Evolutionary conservation across 345 rosid genomes (phyloP).

Genomic region (Abelmoschus esculentus): DNA sequence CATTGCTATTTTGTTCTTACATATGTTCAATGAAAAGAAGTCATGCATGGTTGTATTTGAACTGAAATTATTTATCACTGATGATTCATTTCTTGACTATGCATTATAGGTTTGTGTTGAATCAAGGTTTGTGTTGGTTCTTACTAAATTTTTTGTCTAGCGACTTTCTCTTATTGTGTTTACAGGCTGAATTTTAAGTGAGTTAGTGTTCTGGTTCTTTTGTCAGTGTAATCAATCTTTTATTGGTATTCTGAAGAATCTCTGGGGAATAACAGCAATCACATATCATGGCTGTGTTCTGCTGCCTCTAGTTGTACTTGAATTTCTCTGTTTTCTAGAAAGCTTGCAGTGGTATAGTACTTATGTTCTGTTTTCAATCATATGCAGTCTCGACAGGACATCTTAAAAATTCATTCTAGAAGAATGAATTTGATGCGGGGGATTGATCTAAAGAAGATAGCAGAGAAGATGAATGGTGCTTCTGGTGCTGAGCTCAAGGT

Average conservation of each 20-base stretch:
- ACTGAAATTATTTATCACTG: neutral
- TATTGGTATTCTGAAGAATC: neutral
- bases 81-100: neutral
- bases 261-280: neutral
- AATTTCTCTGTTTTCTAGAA: neutral
- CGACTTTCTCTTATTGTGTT: neutral
- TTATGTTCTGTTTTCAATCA: constrained; percentile 2
- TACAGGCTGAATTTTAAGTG: too few relatives aligned
- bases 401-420: constrained; percentile 95
- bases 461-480: constrained; percentile 98
- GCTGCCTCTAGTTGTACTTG: neutral
- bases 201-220: too few relatives aligned
- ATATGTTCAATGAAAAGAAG: neutral
- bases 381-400: constrained; percentile 85
- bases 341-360: neutral
- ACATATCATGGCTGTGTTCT: neutral
- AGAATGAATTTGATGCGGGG: constrained; percentile 98
- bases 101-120: neutral
- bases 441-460: constrained; percentile 95
- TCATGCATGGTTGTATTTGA: neutral
- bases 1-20: neutral
- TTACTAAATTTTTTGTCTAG: neutral
- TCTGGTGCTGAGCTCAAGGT: constrained; percentile 99
- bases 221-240: neutral
- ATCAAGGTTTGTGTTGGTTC: neutral